Conservation (phyloP, 148 eudicot genomes). For the Chenopodium formosanum region DNA sequence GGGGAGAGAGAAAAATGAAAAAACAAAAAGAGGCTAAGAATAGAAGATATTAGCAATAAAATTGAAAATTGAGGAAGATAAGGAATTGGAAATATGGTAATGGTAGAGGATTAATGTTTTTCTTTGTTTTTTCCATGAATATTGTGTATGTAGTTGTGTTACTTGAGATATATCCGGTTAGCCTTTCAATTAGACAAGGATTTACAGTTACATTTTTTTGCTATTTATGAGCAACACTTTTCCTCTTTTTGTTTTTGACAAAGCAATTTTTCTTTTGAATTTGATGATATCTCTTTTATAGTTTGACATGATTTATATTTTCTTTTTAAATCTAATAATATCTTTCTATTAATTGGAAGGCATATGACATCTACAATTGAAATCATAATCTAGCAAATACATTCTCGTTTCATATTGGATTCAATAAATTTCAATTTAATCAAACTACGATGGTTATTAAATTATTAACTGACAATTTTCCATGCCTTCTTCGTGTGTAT, state of each 20-base stretch:
- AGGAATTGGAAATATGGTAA: not conserved
- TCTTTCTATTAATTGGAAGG: too few relatives aligned
- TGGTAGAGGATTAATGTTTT: not conserved
- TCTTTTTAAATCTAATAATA: too few relatives aligned
- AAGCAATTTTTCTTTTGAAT: not conserved
- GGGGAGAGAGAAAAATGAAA: slow-evolving; percentile 6
- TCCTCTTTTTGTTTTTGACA: not conserved
- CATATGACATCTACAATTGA: too few relatives aligned
- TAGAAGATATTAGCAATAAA: slow-evolving; percentile 8
- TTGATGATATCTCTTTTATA: not conserved
- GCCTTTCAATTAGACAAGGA: slow-evolving; percentile 27
- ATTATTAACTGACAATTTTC: too few relatives aligned
- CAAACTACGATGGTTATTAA: too few relatives aligned
- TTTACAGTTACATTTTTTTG: slow-evolving; percentile 1
- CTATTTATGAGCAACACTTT: slow-evolving; percentile 22
- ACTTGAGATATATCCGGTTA: slow-evolving; percentile 22
- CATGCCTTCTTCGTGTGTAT: too few relatives aligned
- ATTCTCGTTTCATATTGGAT: too few relatives aligned
- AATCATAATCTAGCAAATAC: too few relatives aligned
- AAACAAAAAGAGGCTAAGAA: slow-evolving; percentile 23
- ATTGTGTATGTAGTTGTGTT: not conserved
- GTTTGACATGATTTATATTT: not conserved
- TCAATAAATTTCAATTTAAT: too few relatives aligned
- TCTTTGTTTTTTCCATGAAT: slow-evolving; percentile 1
- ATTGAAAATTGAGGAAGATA: not conserved